Base-by-base conservation (phyloP, 192 early-diverging fungal species). In the Dispira parvispora region DNA sequence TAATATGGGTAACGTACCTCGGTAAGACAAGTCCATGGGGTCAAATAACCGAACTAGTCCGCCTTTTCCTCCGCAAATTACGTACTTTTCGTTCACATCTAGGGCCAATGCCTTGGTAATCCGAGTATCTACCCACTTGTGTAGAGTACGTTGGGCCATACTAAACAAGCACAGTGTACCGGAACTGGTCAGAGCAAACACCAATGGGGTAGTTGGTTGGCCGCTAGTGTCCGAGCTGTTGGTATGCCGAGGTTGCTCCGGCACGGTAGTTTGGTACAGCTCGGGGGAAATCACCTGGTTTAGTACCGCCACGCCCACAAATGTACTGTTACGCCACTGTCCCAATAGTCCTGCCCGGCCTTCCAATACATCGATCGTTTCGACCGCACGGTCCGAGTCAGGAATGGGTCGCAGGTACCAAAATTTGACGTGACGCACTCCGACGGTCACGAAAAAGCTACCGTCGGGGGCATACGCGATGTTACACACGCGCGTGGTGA, bases 401-500 rank as follows among this genome's bases (percentile, higher is more conserved):
- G 32, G 32, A 38, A 38, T 38, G 32, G 32, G 32, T 38, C 32
- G 32, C 32, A 91, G 67, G 49, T 82, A 78, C 89, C 89, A 91
- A 69, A 84, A 90, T 62, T 88, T 89, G 63, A 89, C 71, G 66
- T 91, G 88, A 4, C 84, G 68, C 49, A 84, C 60, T 9, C 89
- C 89, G 32, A 80, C 86, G 11, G 89, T 91, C 64, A 89, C 80
- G 73, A 91, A 88, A 56, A 76, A 85, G 0, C 69, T 64, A 0
- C 86, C 81, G 46, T 78, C 73, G 38, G 72, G 65, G 45, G 82
- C 79, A 65, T 88, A 90, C 10, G 78, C 74, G 10, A 88, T 47
- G 8, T 80, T 71, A 52, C 84, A 73, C 23, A 83, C 79, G 44
- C 75, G 84, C 12, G 75, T 80, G 18, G 80, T 89, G 28, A 87